Conservation (phyloP, 495 filamentous ascomycete genomes). For the Hypoxylon perforatum region DNA sequence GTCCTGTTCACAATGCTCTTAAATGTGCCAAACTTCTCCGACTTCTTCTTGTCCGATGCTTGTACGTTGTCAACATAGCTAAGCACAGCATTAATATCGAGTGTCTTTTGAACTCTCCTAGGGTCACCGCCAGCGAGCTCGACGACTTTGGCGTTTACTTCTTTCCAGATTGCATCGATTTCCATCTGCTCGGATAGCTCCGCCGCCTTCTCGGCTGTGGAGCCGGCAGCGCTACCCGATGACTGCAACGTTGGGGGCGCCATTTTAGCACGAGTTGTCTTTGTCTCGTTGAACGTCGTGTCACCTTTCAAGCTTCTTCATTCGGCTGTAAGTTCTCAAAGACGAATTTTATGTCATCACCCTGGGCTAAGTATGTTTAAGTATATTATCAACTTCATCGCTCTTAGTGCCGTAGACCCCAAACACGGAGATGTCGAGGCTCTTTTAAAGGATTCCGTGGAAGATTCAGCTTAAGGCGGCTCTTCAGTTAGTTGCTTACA, state of each 20-base stretch:
- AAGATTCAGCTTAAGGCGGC: neutral
- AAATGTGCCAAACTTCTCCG: conserved; percentile 44
- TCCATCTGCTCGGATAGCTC: conserved; percentile 50
- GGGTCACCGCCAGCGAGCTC: conserved; percentile 52
- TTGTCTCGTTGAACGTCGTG: neutral
- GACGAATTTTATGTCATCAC: neutral
- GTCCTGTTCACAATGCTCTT: conserved; percentile 46
- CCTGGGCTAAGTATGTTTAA: no score
- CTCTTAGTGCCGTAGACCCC: conserved; percentile 9
- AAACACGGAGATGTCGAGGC: conserved; percentile 11
- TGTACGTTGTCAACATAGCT: conserved; percentile 43
- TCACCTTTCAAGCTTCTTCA: neutral
- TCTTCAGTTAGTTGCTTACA: conserved; percentile 6
- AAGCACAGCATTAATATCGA: conserved; percentile 50
- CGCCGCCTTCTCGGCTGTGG: conserved; percentile 33
- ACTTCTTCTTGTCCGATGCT: conserved; percentile 40
- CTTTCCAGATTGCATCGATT: conserved; percentile 52
- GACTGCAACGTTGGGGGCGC: conserved; percentile 37
- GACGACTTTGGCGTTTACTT: conserved; percentile 51
- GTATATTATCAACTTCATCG: neutral
- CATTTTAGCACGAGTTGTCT: conserved; percentile 25
- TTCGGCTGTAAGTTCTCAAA: conserved; percentile 1
- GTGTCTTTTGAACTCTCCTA: conserved; percentile 38
- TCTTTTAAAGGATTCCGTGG: conserved; percentile 8
- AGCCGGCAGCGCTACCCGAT: conserved; percentile 28